Evolutionary conservation across 2,329 filamentous ascomycete genomes (phyloP).

Genomic region (Thermoascus crustaceus): DNA sequence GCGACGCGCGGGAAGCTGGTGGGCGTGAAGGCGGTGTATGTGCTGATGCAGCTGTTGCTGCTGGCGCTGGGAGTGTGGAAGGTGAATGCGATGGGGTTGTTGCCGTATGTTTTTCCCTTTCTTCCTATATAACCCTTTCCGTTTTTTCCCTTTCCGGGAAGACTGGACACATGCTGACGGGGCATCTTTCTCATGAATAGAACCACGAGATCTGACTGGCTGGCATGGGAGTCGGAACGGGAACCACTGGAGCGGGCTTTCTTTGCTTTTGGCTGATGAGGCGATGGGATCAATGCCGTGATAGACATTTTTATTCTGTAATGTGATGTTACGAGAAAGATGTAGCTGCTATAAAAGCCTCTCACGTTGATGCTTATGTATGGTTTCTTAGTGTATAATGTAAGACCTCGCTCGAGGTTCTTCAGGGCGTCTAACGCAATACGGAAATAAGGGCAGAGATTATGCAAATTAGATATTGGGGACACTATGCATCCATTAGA

Average conservation of each 20-base stretch:
- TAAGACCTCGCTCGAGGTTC: too few species aligned
- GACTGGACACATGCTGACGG: constrained; percentile 14
- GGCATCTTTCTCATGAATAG: constrained; percentile 35
- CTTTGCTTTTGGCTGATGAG: constrained; percentile 44
- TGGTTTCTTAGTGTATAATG: too few species aligned
- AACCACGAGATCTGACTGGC: constrained; percentile 93
- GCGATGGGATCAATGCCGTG: too few species aligned
- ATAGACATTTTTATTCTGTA: not conserved
- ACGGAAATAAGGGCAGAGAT: too few species aligned
- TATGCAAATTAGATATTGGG: too few species aligned
- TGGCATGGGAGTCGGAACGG: constrained; percentile 83
- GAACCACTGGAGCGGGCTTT: constrained; percentile 59
- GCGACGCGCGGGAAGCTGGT: constrained; percentile 65
- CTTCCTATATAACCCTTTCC: constrained; percentile 1
- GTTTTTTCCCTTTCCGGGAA: not conserved
- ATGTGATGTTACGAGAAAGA: too few species aligned
- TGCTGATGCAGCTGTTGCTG: constrained; percentile 77
- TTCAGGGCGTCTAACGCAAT: too few species aligned
- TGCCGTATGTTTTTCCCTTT: constrained; percentile 58
- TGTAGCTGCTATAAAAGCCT: too few species aligned
- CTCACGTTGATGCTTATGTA: too few species aligned
- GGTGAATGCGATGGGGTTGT: constrained; percentile 87
- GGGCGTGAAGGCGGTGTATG: constrained; percentile 78
- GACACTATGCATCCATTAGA: too few species aligned
- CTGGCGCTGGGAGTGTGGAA: constrained; percentile 89